phyloP scores from a whole-genome alignment of 78 protist species.

The Monosiga brevicollis region DNA sequence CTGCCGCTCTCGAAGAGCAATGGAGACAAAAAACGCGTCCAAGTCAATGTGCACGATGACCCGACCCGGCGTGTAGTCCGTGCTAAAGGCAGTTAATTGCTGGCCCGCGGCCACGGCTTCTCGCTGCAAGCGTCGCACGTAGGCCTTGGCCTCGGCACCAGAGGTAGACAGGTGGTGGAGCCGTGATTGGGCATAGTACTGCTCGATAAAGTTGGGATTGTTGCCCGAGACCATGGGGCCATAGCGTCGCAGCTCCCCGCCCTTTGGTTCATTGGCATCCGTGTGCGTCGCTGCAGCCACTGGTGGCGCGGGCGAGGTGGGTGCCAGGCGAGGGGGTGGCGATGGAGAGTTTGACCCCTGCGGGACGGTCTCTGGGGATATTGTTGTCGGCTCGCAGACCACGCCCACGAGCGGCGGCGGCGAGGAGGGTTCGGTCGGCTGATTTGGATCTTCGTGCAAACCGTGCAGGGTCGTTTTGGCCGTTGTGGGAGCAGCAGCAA shows the following conservation, averaged over 20 bases:
- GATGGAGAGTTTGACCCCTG: too few relatives aligned
- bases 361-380: too few relatives aligned
- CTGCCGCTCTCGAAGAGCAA: neutral
- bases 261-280: too few relatives aligned
- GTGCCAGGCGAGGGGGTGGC: too few relatives aligned
- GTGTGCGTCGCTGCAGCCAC: too few relatives aligned
- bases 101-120: neutral
- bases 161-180: slow-evolving; percentile 5
- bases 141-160: neutral
- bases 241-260: neutral
- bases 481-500: too few relatives aligned
- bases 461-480: too few relatives aligned
- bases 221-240: neutral
- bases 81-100: neutral
- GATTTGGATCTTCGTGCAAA: too few relatives aligned
- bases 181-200: neutral
- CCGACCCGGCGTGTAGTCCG: neutral
- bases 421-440: too few relatives aligned
- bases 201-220: neutral
- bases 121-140: neutral
- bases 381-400: too few relatives aligned
- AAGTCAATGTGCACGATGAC: slow-evolving; percentile 22
- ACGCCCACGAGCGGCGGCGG: too few relatives aligned
- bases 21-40: slow-evolving; percentile 22
- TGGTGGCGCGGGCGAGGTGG: too few relatives aligned